Conservation (phyloP, 2,329 filamentous ascomycete species). For the Aureobasidium sp. region DNA sequence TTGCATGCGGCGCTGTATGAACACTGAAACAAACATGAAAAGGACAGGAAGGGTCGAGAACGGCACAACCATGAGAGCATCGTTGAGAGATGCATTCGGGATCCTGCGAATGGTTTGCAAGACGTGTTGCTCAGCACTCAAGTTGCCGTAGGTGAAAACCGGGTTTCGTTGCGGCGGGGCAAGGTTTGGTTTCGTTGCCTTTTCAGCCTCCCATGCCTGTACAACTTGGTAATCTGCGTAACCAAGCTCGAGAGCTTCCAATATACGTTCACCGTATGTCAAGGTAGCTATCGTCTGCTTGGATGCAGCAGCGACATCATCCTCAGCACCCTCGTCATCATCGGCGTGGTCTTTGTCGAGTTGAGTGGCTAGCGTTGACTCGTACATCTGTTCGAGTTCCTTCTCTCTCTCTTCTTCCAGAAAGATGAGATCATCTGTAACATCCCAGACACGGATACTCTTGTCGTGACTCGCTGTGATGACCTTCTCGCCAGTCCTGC, state of each 20-base stretch:
- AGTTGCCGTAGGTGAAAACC: slow-evolving; percentile 77
- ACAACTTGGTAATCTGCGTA: slow-evolving; percentile 75
- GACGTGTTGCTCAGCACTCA: slow-evolving; percentile 85
- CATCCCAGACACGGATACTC: slow-evolving; percentile 92
- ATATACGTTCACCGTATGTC: slow-evolving; percentile 91
- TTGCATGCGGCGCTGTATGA: slow-evolving; percentile 68
- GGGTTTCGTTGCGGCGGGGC: slow-evolving; percentile 77
- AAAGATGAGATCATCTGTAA: slow-evolving; percentile 97
- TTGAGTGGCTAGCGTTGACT: slow-evolving; percentile 78
- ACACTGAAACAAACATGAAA: slow-evolving; percentile 88
- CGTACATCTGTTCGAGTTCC: slow-evolving; percentile 93
- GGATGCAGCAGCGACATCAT: slow-evolving; percentile 68
- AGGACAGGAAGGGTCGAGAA: slow-evolving; percentile 80
- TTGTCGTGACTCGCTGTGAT: slow-evolving; percentile 95
- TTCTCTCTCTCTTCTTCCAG: slow-evolving; percentile 96
- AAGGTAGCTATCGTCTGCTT: slow-evolving; percentile 93
- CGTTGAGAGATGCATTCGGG: slow-evolving; percentile 79
- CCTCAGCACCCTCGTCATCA: slow-evolving; percentile 30
- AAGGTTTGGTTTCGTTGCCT: slow-evolving; percentile 58
- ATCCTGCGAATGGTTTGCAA: slow-evolving; percentile 76
- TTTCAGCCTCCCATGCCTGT: slow-evolving; percentile 63
- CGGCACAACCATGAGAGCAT: slow-evolving; percentile 84
- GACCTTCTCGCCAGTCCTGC: slow-evolving; percentile 72
- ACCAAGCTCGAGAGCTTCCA: slow-evolving; percentile 83
- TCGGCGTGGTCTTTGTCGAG: slow-evolving; percentile 60